Base-by-base conservation (phyloP, 2,329 filamentous ascomycete genomes). In the Helotiales sp. region DNA sequence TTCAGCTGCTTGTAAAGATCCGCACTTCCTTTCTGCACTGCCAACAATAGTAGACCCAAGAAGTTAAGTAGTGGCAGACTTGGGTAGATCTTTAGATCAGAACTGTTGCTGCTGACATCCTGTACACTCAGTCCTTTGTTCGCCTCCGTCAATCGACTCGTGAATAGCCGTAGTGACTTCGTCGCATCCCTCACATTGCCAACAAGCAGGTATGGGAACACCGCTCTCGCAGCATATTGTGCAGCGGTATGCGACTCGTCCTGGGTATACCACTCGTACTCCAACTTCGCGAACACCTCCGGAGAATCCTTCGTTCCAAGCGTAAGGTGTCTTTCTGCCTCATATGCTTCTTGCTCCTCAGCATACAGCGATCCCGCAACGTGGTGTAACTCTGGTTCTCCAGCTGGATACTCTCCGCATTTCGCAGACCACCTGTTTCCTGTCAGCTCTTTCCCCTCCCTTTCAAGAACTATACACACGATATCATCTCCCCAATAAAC, bases 1-100 rank as follows among this genome's bases (percentile, higher is more conserved):
- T 87, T 85, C 65, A 99, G 78, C 72, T 93, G 88, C 69, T 86
- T 86, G 78, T 90, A 99, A 49, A 96, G 76, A 67, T 96, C 90
- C 17, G 81, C 75, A 36, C 76, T 81, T 17, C 89, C 91, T 64
- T 92, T 86, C 75, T 96, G 91, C 31, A 96, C 83, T 17, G 91
- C 89, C 52, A 97, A 79, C 52, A 98, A 77, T 50, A 99, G 77
- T 64, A 99, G 78, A 29, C 88, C 90, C 57, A 98, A 81, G 76
- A 98, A 98, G 77, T 99, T 99, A 69, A 99, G 81, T 54, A 99
- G 82, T n/a, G 95, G 95, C 62, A 99, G 77, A 58, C 89, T 91
- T 0, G 93, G 93, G 74, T 96, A 98, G 59, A 98, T 83, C 62
- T 89, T 87, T 44, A 90, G 75, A 61, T 96, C 91, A 54, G 86